Base-by-base conservation (phyloP, 1,139 yeast genomes). In the Scheffersomyces lignicola region DNA sequence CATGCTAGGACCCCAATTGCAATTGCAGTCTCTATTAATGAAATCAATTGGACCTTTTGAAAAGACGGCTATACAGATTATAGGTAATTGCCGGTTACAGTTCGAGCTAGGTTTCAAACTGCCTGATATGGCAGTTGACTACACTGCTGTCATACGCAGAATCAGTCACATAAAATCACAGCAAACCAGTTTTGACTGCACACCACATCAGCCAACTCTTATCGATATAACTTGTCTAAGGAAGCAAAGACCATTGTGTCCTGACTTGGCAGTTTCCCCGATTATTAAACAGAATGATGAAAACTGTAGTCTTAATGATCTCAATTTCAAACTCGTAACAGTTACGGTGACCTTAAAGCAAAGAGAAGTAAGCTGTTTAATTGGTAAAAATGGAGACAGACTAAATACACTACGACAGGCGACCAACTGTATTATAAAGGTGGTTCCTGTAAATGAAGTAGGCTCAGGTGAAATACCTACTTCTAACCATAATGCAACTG, bases 311-410 rank as follows among this genome's bases (percentile, higher is more conserved):
- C 6, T 6, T 23, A 23, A 23, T 23, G 6, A 23, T 23, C n/a
- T n/a, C n/a, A n/a, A n/a, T 20, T 20, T 20, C 23, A 20, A 20
- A 20, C 9, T 20, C 4, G 20, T 26, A 5, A 26, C 14, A 10
- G 10, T 21, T 4, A 15, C 13, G n/a, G 12, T 26, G 21, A 18
- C 9, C 5, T 30, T 41, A 13, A 43, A 38, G 4, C 48, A 56
- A 34, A 47, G 47, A 10, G 62, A 63, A 37, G 64, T 62, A 1
- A 51, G 58, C n/a, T 52, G 51, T 14, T 39, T 64, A 3, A 48
- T 65, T 18, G 69, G 70, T 3, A 41, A 44, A 18, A 49, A 54
- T 12, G 69, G 66, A 1, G 34, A 37, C 1, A 40, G 61, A 30
- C 47, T 65, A 9, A 45, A 47, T 34, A 35, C 44, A 7, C 59